Conservation (phyloP, 495 filamentous ascomycete species). For the Corynascus novoguineensis region DNA sequence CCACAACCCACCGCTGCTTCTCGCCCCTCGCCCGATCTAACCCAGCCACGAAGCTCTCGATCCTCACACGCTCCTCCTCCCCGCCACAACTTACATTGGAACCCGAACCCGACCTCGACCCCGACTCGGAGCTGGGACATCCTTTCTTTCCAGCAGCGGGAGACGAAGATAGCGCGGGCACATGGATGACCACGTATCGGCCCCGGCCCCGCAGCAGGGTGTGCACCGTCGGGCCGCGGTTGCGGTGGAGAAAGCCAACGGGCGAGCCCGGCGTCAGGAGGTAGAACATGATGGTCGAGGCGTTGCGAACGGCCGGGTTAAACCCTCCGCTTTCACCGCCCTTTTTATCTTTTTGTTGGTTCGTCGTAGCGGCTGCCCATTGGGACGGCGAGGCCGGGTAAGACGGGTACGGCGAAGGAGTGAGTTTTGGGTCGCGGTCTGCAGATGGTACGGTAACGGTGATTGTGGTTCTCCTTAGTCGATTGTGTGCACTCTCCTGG, state of each 20-base stretch:
- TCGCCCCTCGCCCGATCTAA: constrained; percentile 43
- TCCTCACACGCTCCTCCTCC: constrained; percentile 29
- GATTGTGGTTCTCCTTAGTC: too few species aligned
- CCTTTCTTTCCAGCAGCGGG: too few species aligned
- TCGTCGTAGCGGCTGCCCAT: constrained; percentile 14
- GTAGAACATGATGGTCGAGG: constrained; percentile 55
- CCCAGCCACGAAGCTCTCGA: constrained; percentile 61
- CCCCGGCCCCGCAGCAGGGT: constrained; percentile 56
- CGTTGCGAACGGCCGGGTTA: constrained; percentile 37
- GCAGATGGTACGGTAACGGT: too few species aligned
- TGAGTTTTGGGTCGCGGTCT: too few species aligned
- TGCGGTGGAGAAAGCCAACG: constrained; percentile 56
- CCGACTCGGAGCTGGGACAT: too few species aligned
- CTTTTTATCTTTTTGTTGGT: background rate
- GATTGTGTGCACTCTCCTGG: too few species aligned
- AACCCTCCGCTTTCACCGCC: too few species aligned
- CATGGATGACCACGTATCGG: constrained; percentile 56
- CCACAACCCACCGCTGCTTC: constrained; percentile 62
- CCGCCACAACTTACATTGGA: background rate
- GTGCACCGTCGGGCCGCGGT: constrained; percentile 55
- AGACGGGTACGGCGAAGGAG: too few species aligned
- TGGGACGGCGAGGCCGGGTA: background rate
- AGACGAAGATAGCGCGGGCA: constrained; percentile 3
- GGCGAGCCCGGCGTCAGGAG: constrained; percentile 53
- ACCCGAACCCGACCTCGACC: background rate